Conservation (phyloP, 371 early-diverging fungal species). For the Mucor saturninus region DNA sequence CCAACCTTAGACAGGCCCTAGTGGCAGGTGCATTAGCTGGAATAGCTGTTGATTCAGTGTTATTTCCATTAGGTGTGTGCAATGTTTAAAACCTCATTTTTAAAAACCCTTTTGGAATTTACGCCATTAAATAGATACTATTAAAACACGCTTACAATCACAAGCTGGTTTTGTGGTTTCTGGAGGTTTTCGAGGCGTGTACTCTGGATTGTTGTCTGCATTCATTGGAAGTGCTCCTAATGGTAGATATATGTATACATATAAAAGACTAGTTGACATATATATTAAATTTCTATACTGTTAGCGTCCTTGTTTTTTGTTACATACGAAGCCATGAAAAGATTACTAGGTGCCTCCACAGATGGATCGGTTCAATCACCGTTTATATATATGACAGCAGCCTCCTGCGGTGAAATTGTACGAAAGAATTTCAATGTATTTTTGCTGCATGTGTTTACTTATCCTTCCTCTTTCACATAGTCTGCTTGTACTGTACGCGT, state of each 20-base stretch:
- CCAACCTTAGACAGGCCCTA: slow-evolving; percentile 48
- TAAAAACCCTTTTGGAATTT: no score
- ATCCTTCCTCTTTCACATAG: slow-evolving; percentile 36
- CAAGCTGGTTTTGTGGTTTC: slow-evolving; percentile 83
- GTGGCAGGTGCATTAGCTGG: slow-evolving; percentile 83
- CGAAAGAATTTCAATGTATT: slow-evolving; percentile 16
- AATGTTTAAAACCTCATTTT: no score
- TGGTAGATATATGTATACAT: slow-evolving; percentile 52
- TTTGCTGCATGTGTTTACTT: neutral
- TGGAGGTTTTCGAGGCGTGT: slow-evolving; percentile 92
- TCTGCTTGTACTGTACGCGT: slow-evolving; percentile 92
- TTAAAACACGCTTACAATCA: slow-evolving; percentile 92
- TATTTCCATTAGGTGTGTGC: slow-evolving; percentile 75
- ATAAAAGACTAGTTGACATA: neutral
- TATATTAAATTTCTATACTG: no score
- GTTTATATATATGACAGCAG: slow-evolving; percentile 84
- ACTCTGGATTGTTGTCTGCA: slow-evolving; percentile 87
- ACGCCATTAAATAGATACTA: slow-evolving; percentile 67
- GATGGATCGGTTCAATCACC: slow-evolving; percentile 55
- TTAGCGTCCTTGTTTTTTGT: slow-evolving; percentile 92
- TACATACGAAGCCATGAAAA: slow-evolving; percentile 85
- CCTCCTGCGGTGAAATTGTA: slow-evolving; percentile 91
- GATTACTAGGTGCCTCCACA: slow-evolving; percentile 34
- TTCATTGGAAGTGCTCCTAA: slow-evolving; percentile 93
- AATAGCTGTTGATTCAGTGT: slow-evolving; percentile 81